These are phyloP conservation scores for Cryptococcus neoformans DNA, from an alignment of 1,284 basidiomycete species.

Conservation along the genomic window DNA sequence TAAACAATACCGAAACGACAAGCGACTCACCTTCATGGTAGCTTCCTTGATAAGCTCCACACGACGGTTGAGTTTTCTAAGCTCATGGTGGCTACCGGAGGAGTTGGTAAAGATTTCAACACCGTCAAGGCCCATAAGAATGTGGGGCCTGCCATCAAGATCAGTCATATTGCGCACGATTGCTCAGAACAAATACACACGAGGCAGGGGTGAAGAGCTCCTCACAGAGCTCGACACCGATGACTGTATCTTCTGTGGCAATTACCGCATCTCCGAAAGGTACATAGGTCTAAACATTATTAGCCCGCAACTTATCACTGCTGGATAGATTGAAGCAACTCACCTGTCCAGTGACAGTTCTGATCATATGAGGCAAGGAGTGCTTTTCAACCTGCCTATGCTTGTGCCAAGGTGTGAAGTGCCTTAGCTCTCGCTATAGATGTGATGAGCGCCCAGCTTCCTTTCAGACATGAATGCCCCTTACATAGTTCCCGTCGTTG, in stretches of 20 bases:
- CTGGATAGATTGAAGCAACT: slow-evolving; percentile 4
- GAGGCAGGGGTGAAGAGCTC: slow-evolving; percentile 95
- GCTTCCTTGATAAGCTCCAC: slow-evolving; percentile 97
- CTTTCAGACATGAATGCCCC: not conserved
- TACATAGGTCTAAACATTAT: slow-evolving; percentile 63
- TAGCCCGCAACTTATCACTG: not conserved
- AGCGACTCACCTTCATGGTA: slow-evolving; percentile 70
- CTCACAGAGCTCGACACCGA: slow-evolving; percentile 95
- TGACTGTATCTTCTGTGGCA: slow-evolving; percentile 89
- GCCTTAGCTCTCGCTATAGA: slow-evolving; percentile 73
- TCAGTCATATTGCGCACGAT: not conserved
- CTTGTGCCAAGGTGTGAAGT: slow-evolving; percentile 95
- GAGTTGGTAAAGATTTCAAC: slow-evolving; percentile 99
- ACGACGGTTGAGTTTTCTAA: slow-evolving; percentile 86
- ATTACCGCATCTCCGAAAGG: slow-evolving; percentile 95
- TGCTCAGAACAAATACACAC: slow-evolving; percentile 50
- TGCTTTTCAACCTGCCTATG: slow-evolving; percentile 84
- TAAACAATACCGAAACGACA: not conserved
- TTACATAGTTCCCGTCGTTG: slow-evolving; percentile 90
- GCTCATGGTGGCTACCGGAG: slow-evolving; percentile 94
- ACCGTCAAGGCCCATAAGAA: slow-evolving; percentile 93
- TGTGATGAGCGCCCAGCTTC: not conserved
- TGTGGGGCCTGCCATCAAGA: slow-evolving; percentile 70
- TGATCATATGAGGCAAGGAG: slow-evolving; percentile 81
- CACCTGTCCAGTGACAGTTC: slow-evolving; percentile 84